Evolutionary conservation across 176 grass and related monocot genomes (phyloP).

Genomic region (Thalia dealbata): DNA sequence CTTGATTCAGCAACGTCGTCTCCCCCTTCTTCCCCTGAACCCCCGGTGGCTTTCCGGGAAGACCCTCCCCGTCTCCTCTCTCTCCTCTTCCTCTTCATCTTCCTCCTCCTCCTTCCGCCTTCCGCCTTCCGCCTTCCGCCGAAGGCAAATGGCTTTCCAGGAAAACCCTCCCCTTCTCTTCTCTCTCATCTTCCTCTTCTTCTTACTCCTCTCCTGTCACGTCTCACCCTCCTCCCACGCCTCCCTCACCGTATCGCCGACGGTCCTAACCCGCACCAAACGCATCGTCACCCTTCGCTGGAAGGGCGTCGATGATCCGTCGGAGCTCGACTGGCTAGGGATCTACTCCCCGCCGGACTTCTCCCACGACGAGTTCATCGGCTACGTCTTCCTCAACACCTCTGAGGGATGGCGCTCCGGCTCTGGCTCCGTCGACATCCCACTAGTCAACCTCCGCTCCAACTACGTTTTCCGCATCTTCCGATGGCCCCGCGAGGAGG

Average conservation of each 20-base stretch:
- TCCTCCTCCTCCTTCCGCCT: no score
- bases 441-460: constrained; percentile 56
- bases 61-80: no score
- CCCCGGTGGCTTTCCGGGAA: no score
- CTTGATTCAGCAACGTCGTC: no score
- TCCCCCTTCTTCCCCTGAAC: no score
- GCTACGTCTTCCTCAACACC: constrained; percentile 84
- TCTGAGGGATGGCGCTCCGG: constrained; percentile 49
- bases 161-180: neutral
- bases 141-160: neutral
- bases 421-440: constrained; percentile 42
- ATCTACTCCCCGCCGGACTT: constrained; percentile 84
- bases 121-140: neutral
- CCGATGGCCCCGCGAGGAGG: constrained; percentile 61
- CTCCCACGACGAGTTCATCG: constrained; percentile 56
- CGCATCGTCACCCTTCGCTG: constrained; percentile 43
- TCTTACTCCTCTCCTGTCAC: constrained; percentile 25
- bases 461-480: constrained; percentile 84
- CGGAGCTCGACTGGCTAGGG: constrained; percentile 64
- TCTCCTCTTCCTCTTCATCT: no score
- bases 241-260: constrained; percentile 44
- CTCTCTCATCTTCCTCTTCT: neutral
- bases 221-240: constrained; percentile 24
- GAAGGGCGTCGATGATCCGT: constrained; percentile 49
- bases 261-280: constrained; percentile 33